Evolutionary conservation across 1,284 basidiomycete genomes (phyloP).

Genomic region (Singerocomus inundabilis): DNA sequence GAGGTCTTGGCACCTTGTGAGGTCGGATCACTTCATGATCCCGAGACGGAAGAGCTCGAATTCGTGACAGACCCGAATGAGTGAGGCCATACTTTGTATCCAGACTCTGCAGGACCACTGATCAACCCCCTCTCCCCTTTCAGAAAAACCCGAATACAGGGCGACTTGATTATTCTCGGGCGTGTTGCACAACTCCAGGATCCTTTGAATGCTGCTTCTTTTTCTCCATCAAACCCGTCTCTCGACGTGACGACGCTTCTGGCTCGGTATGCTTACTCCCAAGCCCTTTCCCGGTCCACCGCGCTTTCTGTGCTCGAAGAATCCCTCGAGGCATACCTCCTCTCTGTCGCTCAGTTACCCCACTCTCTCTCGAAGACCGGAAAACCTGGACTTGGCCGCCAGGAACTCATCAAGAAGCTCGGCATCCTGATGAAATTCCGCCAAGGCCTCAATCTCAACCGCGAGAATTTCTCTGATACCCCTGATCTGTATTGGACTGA

Average conservation of each 20-base stretch:
- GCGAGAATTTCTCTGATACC: conserved; percentile 85
- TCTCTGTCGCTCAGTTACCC: conserved; percentile 76
- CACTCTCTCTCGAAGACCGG: conserved; percentile 74
- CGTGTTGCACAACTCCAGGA: conserved; percentile 52
- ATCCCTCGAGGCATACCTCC: conserved; percentile 77
- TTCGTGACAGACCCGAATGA: conserved; percentile 87
- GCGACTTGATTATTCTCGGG: conserved; percentile 88
- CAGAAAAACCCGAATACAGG: conserved; percentile 81
- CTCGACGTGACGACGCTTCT: conserved; percentile 68
- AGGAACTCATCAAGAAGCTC: conserved; percentile 82
- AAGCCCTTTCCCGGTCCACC: conserved; percentile 85
- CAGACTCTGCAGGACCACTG: conserved; percentile 4
- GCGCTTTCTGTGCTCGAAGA: conserved; percentile 81
- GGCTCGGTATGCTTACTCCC: conserved; percentile 85
- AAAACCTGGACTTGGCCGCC: conserved; percentile 75
- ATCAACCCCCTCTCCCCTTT: background rate
- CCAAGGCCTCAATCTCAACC: conserved; percentile 83
- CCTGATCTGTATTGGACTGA: conserved; percentile 93
- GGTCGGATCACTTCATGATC: conserved; percentile 60
- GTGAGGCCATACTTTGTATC: conserved; percentile 32
- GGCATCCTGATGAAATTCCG: conserved; percentile 86
- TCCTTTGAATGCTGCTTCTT: conserved; percentile 39
- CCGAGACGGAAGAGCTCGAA: conserved; percentile 87
- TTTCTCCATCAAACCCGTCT: conserved; percentile 45
- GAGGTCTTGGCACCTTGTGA: conserved; percentile 63